phyloP scores from a whole-genome alignment of 2,329 filamentous ascomycete species.

The Fusarium continuum region DNA sequence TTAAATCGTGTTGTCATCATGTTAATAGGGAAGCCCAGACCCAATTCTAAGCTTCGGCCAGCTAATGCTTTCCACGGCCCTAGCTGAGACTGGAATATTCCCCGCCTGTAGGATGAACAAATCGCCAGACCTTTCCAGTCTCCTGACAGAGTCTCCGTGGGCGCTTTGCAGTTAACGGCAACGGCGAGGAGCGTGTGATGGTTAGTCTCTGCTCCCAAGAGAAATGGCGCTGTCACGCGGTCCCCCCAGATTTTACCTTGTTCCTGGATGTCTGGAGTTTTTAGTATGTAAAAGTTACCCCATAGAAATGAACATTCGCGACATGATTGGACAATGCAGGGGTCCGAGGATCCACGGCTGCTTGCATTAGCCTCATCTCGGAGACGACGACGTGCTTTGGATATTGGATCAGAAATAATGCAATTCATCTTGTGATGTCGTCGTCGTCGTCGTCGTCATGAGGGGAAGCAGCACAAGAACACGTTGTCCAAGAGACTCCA shows the following conservation, averaged over 20 bases:
- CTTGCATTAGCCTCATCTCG: constrained; percentile 20
- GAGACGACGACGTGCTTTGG: constrained; percentile 21
- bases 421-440: constrained; percentile 31
- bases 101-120: background rate
- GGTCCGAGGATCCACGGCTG: constrained; percentile 15
- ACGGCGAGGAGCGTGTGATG: constrained; percentile 37
- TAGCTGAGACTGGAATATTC: background rate
- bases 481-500: background rate
- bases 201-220: constrained; percentile 7
- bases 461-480: constrained; percentile 4
- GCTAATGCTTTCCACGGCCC: background rate
- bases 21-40: constrained; percentile 7
- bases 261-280: constrained; percentile 44
- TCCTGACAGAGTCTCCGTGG: constrained; percentile 7
- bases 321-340: constrained; percentile 22
- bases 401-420: constrained; percentile 10
- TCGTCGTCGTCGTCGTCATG: constrained; percentile 30
- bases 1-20: constrained; percentile 29
- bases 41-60: too few relatives aligned
- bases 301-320: constrained; percentile 36
- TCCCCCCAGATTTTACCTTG: constrained; percentile 30
- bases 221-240: constrained; percentile 42
- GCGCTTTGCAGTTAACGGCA: constrained; percentile 45
- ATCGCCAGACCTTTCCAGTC: background rate
- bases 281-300: constrained; percentile 45